Percentiles rank a stretch among this genome's conserved stretches.
Evolutionary conservation across 1,139 yeast species (phyloP).

Genomic region (Taphrina flavorubra): DNA sequence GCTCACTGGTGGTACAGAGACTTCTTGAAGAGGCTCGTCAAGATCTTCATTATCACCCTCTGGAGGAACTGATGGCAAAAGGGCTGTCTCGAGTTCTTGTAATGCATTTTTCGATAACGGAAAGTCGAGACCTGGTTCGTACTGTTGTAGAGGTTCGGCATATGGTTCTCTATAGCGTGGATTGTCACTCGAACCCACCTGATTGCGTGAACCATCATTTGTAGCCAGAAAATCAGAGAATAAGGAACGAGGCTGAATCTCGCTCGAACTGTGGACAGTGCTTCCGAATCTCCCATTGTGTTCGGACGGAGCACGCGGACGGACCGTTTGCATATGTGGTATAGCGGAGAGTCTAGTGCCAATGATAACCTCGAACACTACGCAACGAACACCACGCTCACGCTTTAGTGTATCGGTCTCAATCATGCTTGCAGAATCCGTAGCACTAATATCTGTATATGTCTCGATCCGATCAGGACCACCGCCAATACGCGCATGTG

Average conservation of each 20-base stretch:
- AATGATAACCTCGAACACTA: slow-evolving; percentile 32
- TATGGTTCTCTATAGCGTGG: not conserved
- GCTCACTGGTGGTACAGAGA: no score
- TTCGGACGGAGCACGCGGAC: not conserved
- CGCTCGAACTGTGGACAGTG: not conserved
- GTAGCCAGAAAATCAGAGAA: no score
- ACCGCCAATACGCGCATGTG: slow-evolving; percentile 25
- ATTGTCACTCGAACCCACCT: not conserved
- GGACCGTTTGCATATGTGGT: not conserved
- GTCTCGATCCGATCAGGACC: not conserved
- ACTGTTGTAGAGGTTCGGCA: not conserved
- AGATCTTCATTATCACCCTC: not conserved
- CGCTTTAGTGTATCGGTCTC: slow-evolving; percentile 35
- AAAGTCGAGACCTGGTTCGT: not conserved
- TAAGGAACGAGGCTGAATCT: not conserved
- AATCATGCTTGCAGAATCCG: slow-evolving; percentile 5
- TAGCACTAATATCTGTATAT: not conserved
- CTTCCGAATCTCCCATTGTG: not conserved
- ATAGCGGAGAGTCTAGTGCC: slow-evolving; percentile 28
- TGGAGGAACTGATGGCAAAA: slow-evolving; percentile 21
- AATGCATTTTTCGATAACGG: slow-evolving; percentile 8
- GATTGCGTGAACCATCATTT: not conserved
- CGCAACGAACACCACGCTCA: slow-evolving; percentile 28
- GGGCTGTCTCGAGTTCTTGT: slow-evolving; percentile 3
- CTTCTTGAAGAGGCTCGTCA: no score